Conservation (phyloP, 129 eudicot species). For the Scalesia atractyloides region DNA sequence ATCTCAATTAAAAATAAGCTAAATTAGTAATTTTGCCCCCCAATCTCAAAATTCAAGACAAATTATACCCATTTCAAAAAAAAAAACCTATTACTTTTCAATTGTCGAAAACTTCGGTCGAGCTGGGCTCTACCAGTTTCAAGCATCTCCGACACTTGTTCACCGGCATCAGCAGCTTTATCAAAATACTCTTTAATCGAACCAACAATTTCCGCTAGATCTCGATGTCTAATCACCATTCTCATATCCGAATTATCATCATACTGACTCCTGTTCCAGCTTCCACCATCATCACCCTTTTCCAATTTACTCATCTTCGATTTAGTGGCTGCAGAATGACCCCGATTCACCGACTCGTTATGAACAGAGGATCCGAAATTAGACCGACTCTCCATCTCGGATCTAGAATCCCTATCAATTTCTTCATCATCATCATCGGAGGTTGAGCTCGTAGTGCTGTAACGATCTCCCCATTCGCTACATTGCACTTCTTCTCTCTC, state of each 20-base stretch:
- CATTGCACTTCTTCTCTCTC: conserved; percentile 91
- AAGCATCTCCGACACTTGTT: conserved; percentile 86
- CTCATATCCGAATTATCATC: conserved; percentile 54
- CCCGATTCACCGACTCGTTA: conserved; percentile 43
- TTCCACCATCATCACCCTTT: conserved; percentile 56
- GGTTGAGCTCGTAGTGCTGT: conserved; percentile 60
- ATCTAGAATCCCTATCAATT: conserved; percentile 60
- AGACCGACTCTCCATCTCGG: conserved; percentile 62
- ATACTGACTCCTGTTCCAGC: conserved; percentile 56
- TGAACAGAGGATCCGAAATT: conserved; percentile 65
- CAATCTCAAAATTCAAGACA: no score
- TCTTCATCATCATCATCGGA: conserved; percentile 47
- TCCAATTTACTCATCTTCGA: conserved; percentile 51
- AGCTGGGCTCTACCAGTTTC: conserved; percentile 95
- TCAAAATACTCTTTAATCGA: conserved; percentile 83
- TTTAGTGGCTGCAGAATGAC: conserved; percentile 25
- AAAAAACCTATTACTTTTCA: conserved; percentile 53
- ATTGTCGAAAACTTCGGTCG: conserved; percentile 77
- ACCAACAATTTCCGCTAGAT: conserved; percentile 72
- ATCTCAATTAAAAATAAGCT: neutral
- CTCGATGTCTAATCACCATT: conserved; percentile 78
- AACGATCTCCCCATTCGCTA: conserved; percentile 94
- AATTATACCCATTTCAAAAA: no score
- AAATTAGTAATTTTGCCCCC: neutral
- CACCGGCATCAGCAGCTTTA: conserved; percentile 88